A percentile compares a stretch with the other conserved stretches of the same genome.
phyloP scores from a whole-genome alignment of 805 yeast genomes.

The Yarrowia keelungensis region DNA sequence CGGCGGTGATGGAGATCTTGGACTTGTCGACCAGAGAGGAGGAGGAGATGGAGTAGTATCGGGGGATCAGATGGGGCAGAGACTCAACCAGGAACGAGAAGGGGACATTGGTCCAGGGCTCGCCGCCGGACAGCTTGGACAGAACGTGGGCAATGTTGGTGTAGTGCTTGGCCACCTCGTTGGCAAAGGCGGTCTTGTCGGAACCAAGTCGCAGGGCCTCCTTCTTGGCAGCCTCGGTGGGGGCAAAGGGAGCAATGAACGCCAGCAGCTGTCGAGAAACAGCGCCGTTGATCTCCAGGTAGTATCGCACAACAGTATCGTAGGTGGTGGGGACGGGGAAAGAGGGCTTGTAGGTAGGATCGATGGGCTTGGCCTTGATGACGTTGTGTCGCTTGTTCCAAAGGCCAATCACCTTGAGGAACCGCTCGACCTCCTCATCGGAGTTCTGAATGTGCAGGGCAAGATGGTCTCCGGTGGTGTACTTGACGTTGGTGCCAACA shows the following conservation, averaged over 20 bases:
- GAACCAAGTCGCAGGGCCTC: constrained; percentile 61
- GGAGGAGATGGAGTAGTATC: constrained; percentile 95
- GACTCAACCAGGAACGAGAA: constrained; percentile 84
- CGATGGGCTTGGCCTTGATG: constrained; percentile 71
- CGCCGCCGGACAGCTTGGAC: constrained; percentile 63
- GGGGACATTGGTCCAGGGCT: constrained; percentile 78
- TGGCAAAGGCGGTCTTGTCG: constrained; percentile 73
- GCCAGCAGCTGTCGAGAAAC: constrained; percentile 87
- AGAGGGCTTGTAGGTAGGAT: constrained; percentile 56
- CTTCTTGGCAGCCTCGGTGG: constrained; percentile 62
- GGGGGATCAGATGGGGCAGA: constrained; percentile 83
- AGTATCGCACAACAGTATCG: constrained; percentile 83
- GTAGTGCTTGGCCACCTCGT: constrained; percentile 64
- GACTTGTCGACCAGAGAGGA: constrained; percentile 80
- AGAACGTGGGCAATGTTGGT: constrained; percentile 81
- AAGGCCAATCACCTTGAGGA: constrained; percentile 69
- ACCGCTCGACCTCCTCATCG: constrained; percentile 70
- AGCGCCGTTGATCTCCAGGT: constrained; percentile 90
- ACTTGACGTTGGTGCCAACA: constrained; percentile 72
- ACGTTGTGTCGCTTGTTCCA: constrained; percentile 59
- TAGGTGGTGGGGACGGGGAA: constrained; percentile 75
- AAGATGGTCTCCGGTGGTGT: constrained; percentile 94
- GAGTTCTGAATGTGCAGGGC: constrained; percentile 95
- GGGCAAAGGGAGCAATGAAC: constrained; percentile 81
- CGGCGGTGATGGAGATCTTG: constrained; percentile 84